Percentiles rank a stretch among this genome's conserved stretches.
These are phyloP conservation scores for Ophiostoma piceae DNA, from an alignment of 2,329 filamentous ascomycete species.

Conservation along the genomic window DNA sequence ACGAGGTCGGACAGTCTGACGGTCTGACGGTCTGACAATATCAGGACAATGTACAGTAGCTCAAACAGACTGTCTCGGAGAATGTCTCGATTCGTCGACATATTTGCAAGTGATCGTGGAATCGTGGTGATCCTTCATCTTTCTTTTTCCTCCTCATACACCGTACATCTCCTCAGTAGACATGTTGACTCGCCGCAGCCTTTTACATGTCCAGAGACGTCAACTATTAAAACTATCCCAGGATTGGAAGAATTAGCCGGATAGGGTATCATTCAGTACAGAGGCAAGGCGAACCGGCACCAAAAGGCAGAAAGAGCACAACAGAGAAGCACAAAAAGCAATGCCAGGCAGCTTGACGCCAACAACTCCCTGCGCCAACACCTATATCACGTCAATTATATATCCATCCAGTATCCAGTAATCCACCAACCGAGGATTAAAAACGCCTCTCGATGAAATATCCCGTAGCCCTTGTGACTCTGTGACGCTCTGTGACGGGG, in stretches of 20 bases:
- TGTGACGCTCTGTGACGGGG: neutral
- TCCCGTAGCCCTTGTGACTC: constrained; percentile 4
- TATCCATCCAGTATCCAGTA: neutral
- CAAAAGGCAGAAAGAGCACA: neutral
- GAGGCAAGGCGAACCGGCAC: neutral
- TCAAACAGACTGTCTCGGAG: constrained; percentile 2
- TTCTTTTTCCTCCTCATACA: neutral
- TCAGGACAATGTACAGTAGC: neutral
- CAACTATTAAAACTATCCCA: neutral
- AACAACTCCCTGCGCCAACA: neutral
- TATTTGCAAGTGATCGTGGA: neutral
- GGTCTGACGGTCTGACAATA: constrained; percentile 10
- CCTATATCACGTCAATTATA: neutral
- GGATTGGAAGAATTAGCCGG: neutral
- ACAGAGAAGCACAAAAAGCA: neutral
- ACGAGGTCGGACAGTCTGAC: neutral
- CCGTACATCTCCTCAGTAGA: too few relatives aligned
- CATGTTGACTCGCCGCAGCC: neutral
- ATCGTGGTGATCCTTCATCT: neutral
- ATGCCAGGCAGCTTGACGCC: neutral
- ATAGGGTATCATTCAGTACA: neutral
- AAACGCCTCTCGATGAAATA: constrained; percentile 3
- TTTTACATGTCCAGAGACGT: neutral
- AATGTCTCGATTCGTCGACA: neutral
- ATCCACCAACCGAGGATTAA: neutral